A percentile compares a stretch with the other conserved stretches of the same genome.
phyloP scores from a whole-genome alignment of 495 filamentous ascomycete genomes.

The Aspergillus ellipticus region DNA sequence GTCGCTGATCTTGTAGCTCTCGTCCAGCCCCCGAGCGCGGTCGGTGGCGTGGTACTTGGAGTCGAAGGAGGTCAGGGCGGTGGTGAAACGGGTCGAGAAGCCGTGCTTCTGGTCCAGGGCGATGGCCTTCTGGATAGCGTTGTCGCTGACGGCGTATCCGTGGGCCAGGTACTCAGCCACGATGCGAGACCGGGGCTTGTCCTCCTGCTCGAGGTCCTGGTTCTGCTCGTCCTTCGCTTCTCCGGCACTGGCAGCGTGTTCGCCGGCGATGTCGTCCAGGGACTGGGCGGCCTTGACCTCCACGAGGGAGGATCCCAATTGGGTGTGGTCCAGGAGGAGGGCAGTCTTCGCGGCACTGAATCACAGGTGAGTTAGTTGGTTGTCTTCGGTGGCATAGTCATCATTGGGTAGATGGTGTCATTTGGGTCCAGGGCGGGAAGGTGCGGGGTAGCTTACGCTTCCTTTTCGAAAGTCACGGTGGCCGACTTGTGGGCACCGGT shows the following conservation, averaged over 20 bases:
- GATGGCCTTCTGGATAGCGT: slow-evolving; percentile 79
- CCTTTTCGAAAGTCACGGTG: slow-evolving; percentile 92
- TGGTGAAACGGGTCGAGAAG: slow-evolving; percentile 71
- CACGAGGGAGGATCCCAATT: slow-evolving; percentile 78
- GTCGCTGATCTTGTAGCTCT: slow-evolving; percentile 67
- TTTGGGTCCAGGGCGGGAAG: neutral
- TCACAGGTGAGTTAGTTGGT: slow-evolving; percentile 3
- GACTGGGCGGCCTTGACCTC: slow-evolving; percentile 65
- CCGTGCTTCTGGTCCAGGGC: slow-evolving; percentile 88
- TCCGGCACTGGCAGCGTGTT: slow-evolving; percentile 42
- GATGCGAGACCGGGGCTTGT: slow-evolving; percentile 91
- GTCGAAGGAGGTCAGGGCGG: slow-evolving; percentile 71
- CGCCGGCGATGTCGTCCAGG: slow-evolving; percentile 60
- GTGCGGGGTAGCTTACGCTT: slow-evolving; percentile 58
- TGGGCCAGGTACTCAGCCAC: slow-evolving; percentile 93
- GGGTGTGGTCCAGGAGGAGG: slow-evolving; percentile 91
- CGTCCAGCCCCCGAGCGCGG: slow-evolving; percentile 69
- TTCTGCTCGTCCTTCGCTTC: slow-evolving; percentile 48
- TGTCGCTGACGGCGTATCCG: slow-evolving; percentile 84
- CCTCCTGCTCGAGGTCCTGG: slow-evolving; percentile 80
- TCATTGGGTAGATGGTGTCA: neutral
- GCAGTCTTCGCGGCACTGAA: slow-evolving; percentile 83
- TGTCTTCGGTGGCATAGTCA: neutral
- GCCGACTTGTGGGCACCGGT: slow-evolving; percentile 67
- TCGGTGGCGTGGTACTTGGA: slow-evolving; percentile 75